A percentile compares a stretch with the other conserved stretches of the same genome.
phyloP scores from a whole-genome alignment of 2,329 filamentous ascomycete genomes.

The Penicillium nordicum region DNA sequence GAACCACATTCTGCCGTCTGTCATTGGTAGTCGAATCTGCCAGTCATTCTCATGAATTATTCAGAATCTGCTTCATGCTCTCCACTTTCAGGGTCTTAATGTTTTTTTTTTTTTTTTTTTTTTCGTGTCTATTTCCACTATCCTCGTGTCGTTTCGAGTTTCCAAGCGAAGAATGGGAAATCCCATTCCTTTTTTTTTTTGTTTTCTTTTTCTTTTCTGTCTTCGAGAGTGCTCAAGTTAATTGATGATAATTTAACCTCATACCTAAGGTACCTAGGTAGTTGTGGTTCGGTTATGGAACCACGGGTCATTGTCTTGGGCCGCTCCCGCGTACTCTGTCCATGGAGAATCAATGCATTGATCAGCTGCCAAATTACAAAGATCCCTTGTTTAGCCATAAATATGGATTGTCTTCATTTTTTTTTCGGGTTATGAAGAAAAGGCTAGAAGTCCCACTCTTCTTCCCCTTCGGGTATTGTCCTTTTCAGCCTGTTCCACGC shows the following conservation, averaged over 20 bases:
- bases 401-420: not conserved
- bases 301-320: slow-evolving; percentile 12
- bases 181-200: not conserved
- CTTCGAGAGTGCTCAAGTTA: too few relatives aligned
- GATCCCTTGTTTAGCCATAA: not conserved
- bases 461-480: not conserved
- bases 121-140: not conserved
- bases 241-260: not conserved
- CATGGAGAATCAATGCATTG: not conserved
- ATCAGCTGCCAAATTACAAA: not conserved
- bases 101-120: not conserved
- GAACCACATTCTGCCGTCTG: slow-evolving; percentile 10
- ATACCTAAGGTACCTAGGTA: not conserved
- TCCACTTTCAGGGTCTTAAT: slow-evolving; percentile 6
- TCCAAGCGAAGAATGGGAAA: not conserved
- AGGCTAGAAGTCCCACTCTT: not conserved
- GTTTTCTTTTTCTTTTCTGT: too few relatives aligned
- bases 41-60: slow-evolving; percentile 16
- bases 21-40: slow-evolving; percentile 17
- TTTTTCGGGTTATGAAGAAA: not conserved
- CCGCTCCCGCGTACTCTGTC: slow-evolving; percentile 4
- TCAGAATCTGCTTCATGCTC: slow-evolving; percentile 17
- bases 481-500: not conserved
- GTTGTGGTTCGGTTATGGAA: not conserved
- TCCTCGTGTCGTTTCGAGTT: slow-evolving; percentile 6